Conservation (phyloP, 352 stramenopile species). For the Globisporangium okanoganense region DNA sequence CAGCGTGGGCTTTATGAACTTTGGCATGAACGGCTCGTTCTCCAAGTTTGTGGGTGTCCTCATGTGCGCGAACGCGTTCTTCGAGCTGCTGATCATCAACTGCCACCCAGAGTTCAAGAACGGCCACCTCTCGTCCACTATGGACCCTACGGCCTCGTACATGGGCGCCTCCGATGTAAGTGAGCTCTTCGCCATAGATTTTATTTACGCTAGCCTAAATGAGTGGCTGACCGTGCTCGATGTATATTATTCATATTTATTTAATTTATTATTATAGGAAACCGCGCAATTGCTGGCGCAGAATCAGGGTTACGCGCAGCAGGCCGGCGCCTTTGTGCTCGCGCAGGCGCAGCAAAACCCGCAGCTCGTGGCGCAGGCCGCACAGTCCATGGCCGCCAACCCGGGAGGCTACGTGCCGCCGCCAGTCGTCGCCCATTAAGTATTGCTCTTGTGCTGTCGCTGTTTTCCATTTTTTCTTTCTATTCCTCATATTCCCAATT, state of each 20-base stretch:
- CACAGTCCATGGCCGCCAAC: constrained; percentile 38
- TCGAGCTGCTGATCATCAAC: constrained; percentile 80
- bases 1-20: constrained; percentile 86
- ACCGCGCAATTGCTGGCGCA: constrained; percentile 59
- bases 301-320: constrained; percentile 54
- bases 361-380: constrained; percentile 63
- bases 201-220: no score
- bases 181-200: background rate
- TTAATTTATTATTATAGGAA: constrained; percentile 22
- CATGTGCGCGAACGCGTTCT: constrained; percentile 73
- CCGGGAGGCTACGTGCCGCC: constrained; percentile 42
- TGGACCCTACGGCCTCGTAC: constrained; percentile 79
- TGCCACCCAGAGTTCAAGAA: constrained; percentile 85
- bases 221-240: background rate
- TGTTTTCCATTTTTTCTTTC: background rate
- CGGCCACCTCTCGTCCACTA: constrained; percentile 55
- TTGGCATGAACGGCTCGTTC: constrained; percentile 78
- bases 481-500: background rate
- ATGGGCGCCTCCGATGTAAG: constrained; percentile 42
- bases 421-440: constrained; percentile 7
- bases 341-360: constrained; percentile 69
- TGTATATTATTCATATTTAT: no score
- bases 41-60: constrained; percentile 65
- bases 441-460: background rate
- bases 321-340: constrained; percentile 64